Percentiles rank a stretch among this genome's conserved stretches.
Conservation (phyloP, 2,329 filamentous ascomycete genomes). For the Trichoderma brevicompactum region DNA sequence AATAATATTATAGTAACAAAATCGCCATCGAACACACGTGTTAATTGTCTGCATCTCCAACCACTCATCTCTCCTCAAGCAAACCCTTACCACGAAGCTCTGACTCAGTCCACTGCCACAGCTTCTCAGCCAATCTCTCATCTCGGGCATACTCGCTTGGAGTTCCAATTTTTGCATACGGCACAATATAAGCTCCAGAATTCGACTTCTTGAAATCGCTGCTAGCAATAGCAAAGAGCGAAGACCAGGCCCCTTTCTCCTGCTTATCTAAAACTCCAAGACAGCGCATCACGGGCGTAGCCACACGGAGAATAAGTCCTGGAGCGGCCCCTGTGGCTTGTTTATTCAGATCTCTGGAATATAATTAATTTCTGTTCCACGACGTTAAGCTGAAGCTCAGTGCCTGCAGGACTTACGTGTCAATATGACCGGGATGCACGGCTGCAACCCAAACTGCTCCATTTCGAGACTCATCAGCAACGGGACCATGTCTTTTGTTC, state of each 20-base stretch:
- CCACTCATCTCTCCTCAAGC: background rate
- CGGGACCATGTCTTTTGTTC: constrained; percentile 42
- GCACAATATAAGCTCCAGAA: constrained; percentile 34
- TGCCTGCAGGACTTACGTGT: constrained; percentile 17
- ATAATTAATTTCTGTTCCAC: background rate
- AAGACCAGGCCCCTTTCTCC: constrained; percentile 34
- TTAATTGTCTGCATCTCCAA: background rate
- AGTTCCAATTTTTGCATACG: constrained; percentile 34
- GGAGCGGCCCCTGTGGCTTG: constrained; percentile 31
- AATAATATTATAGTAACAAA: background rate
- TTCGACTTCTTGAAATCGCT: constrained; percentile 30
- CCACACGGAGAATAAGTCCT: constrained; percentile 28
- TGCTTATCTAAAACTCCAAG: constrained; percentile 32
- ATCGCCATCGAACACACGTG: background rate
- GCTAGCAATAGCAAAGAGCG: constrained; percentile 34
- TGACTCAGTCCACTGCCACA: constrained; percentile 31
- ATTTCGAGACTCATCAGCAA: background rate
- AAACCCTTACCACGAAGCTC: constrained; percentile 29
- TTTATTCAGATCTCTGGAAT: constrained; percentile 30
- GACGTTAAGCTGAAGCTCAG: background rate
- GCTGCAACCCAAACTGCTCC: constrained; percentile 18
- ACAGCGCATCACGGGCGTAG: constrained; percentile 31
- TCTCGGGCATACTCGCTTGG: constrained; percentile 32
- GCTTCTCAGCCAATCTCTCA: constrained; percentile 29
- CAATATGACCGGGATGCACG: constrained; percentile 31